These are phyloP conservation scores for Neopestalotiopsis sp. DNA, from an alignment of 2,329 filamentous ascomycete genomes.

Conservation along the genomic window DNA sequence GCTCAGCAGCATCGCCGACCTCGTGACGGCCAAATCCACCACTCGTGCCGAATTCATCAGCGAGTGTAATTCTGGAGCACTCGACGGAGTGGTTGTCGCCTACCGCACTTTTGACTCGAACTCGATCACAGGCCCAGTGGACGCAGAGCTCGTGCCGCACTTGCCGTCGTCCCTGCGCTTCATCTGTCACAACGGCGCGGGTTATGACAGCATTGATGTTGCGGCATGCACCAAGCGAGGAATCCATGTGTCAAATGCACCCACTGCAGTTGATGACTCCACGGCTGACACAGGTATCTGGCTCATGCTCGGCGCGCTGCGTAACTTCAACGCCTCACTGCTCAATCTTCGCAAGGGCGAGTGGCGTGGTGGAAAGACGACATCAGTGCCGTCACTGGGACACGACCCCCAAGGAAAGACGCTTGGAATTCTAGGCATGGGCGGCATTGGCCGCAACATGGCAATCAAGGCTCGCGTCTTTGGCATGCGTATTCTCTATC, in stretches of 20 bases:
- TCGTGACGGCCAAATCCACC: constrained; percentile 65
- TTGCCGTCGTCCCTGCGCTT: constrained; percentile 60
- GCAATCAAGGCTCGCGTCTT: constrained; percentile 76
- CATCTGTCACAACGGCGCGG: constrained; percentile 72
- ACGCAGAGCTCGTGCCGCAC: constrained; percentile 69
- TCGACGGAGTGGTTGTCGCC: constrained; percentile 68
- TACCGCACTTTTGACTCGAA: constrained; percentile 71
- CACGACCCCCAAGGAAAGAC: constrained; percentile 81
- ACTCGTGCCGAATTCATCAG: constrained; percentile 70
- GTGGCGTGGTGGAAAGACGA: constrained; percentile 63
- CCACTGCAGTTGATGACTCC: constrained; percentile 80
- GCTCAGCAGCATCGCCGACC: constrained; percentile 66
- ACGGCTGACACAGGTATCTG: constrained; percentile 85
- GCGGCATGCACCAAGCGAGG: constrained; percentile 69
- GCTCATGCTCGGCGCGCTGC: constrained; percentile 78
- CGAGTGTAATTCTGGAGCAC: constrained; percentile 67
- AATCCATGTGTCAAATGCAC: constrained; percentile 79
- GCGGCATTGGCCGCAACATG: constrained; percentile 80
- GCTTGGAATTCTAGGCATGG: constrained; percentile 84
- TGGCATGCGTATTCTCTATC: constrained; percentile 76
- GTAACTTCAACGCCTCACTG: constrained; percentile 74
- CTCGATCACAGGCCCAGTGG: constrained; percentile 69
- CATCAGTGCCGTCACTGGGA: constrained; percentile 59
- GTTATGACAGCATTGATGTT: constrained; percentile 84
- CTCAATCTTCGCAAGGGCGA: constrained; percentile 65